Percentiles rank a stretch among this genome's conserved stretches.
Evolutionary conservation across 2,329 filamentous ascomycete genomes (phyloP).

Genomic region (Sphaceloma murrayae): DNA sequence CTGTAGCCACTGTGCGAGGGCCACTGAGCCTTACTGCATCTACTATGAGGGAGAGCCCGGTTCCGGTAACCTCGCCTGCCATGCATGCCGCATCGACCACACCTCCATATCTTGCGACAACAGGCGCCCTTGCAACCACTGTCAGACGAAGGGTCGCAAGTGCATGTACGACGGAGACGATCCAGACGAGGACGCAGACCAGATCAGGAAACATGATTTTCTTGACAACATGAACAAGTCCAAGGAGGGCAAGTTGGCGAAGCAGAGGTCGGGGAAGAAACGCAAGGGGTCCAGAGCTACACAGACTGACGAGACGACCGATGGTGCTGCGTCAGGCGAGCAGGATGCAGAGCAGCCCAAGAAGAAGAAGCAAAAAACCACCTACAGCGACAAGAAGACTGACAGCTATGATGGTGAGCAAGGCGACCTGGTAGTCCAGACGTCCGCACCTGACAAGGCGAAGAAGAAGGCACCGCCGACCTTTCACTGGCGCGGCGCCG

Average conservation of each 20-base stretch:
- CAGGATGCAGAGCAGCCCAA: neutral
- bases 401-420: neutral
- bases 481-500: neutral
- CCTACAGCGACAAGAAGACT: neutral
- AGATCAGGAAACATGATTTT: neutral
- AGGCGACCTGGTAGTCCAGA: neutral
- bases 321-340: too few species aligned
- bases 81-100: neutral
- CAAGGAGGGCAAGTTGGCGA: neutral
- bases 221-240: neutral
- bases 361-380: neutral
- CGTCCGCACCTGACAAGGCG: neutral
- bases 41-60: neutral
- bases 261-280: neutral
- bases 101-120: neutral
- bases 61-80: neutral
- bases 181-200: neutral
- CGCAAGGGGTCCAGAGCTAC: too few species aligned
- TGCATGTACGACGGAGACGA: conserved; percentile 5
- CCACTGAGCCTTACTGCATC: neutral
- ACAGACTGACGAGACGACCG: too few species aligned
- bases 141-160: neutral
- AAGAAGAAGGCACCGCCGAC: neutral
- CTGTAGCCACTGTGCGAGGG: neutral
- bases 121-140: neutral